These are phyloP conservation scores for Ramaria rubella DNA, from an alignment of 768 basidiomycete species.

Conservation along the genomic window DNA sequence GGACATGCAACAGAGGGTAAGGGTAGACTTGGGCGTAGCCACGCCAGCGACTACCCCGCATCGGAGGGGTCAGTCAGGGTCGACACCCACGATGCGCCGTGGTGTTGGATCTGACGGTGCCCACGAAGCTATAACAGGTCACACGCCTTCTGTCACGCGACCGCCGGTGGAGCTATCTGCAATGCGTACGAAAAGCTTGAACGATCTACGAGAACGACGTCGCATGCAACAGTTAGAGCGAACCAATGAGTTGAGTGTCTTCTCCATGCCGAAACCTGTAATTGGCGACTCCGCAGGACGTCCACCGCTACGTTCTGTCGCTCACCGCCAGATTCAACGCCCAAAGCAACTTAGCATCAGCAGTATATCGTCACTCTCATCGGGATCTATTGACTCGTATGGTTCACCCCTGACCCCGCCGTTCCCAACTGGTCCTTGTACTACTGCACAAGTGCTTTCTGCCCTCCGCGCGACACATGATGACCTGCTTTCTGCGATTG, in stretches of 20 bases:
- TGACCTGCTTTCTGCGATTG: constrained; percentile 86
- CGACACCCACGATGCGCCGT: background rate
- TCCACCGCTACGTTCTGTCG: background rate
- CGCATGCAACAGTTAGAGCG: constrained; percentile 7
- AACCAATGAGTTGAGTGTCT: background rate
- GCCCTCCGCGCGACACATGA: constrained; percentile 82
- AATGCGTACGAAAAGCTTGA: constrained; percentile 8
- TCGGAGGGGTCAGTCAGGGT: constrained; percentile 1
- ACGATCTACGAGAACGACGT: constrained; percentile 7
- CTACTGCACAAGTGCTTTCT: constrained; percentile 61
- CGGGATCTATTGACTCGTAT: constrained; percentile 60
- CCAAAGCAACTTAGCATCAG: constrained; percentile 33
- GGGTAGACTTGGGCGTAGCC: background rate
- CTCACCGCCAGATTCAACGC: background rate
- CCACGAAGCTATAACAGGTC: background rate
- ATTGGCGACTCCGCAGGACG: background rate
- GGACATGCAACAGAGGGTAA: background rate
- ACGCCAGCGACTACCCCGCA: background rate
- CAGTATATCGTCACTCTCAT: constrained; percentile 61
- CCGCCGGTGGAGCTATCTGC: background rate
- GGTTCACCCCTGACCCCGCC: constrained; percentile 38
- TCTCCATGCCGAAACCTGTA: background rate
- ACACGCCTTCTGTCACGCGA: background rate
- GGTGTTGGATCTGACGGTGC: background rate
- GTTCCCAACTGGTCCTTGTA: constrained; percentile 71